A percentile compares a stretch with the other conserved stretches of the same genome.
phyloP scores from a whole-genome alignment of 768 basidiomycete species.

The Tubosaeta brunneosetosa region DNA sequence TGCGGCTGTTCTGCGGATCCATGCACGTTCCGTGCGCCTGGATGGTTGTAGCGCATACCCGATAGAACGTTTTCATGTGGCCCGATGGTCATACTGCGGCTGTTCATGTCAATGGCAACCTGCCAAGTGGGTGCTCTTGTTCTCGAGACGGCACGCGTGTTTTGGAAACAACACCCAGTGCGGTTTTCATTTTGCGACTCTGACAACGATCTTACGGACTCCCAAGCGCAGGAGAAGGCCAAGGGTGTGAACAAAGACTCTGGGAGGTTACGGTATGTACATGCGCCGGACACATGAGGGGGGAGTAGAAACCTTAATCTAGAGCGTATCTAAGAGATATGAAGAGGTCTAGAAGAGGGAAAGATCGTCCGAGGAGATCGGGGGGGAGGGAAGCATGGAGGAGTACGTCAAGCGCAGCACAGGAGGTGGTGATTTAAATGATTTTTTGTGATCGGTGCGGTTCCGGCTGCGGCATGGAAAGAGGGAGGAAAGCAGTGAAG shows the following conservation, averaged over 20 bases:
- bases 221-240: too few relatives aligned
- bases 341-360: slow-evolving; percentile 1
- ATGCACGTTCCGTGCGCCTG: neutral
- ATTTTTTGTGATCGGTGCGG: slow-evolving; percentile 14
- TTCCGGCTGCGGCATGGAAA: slow-evolving; percentile 14
- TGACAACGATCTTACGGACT: neutral
- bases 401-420: slow-evolving; percentile 16
- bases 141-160: neutral
- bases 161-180: neutral
- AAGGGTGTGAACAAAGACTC: neutral
- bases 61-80: neutral
- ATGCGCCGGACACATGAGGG: slow-evolving; percentile 9
- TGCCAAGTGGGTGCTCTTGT: neutral
- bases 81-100: neutral
- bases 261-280: slow-evolving; percentile 7
- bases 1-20: neutral
- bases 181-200: neutral
- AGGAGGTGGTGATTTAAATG: neutral
- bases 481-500: neutral
- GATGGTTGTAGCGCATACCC: neutral
- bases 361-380: slow-evolving; percentile 25
- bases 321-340: slow-evolving; percentile 16
- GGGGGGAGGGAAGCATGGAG: slow-evolving; percentile 2
- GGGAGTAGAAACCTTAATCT: slow-evolving; percentile 13
- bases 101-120: neutral